A percentile compares a stretch with the other conserved stretches of the same genome.
Evolutionary conservation across 495 filamentous ascomycete species (phyloP).

Genomic region (Terfezia boudieri): DNA sequence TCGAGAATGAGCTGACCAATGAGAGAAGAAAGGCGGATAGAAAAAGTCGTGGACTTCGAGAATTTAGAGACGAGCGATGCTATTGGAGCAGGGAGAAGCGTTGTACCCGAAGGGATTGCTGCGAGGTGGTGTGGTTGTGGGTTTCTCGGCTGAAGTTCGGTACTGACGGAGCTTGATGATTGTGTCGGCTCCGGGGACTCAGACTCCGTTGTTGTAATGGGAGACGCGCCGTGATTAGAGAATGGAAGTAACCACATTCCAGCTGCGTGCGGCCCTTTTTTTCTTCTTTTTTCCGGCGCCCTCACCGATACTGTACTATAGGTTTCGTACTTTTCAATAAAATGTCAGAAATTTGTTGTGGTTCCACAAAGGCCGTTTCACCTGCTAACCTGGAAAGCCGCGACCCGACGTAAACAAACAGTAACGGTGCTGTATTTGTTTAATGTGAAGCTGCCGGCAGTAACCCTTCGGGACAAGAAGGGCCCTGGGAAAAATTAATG

Average conservation of each 20-base stretch:
- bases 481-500: no score
- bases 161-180: neutral
- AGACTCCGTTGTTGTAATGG: neutral
- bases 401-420: no score
- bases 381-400: no score
- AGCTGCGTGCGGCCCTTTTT: neutral
- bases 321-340: no score
- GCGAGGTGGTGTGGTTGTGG: neutral
- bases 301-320: no score
- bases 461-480: no score
- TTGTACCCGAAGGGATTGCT: constrained; percentile 23
- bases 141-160: neutral
- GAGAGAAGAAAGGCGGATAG: constrained; percentile 44
- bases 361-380: no score
- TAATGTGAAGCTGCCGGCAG: no score
- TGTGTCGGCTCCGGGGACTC: neutral
- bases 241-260: neutral
- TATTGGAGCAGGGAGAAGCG: constrained; percentile 42
- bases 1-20: constrained; percentile 42
- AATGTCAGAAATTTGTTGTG: no score
- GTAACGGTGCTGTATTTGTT: no score
- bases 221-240: neutral
- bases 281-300: neutral
- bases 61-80: constrained; percentile 48
- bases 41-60: constrained; percentile 45